These are phyloP conservation scores for Botrytis galanthina DNA, from an alignment of 2,329 filamentous ascomycete genomes.

Conservation along the genomic window DNA sequence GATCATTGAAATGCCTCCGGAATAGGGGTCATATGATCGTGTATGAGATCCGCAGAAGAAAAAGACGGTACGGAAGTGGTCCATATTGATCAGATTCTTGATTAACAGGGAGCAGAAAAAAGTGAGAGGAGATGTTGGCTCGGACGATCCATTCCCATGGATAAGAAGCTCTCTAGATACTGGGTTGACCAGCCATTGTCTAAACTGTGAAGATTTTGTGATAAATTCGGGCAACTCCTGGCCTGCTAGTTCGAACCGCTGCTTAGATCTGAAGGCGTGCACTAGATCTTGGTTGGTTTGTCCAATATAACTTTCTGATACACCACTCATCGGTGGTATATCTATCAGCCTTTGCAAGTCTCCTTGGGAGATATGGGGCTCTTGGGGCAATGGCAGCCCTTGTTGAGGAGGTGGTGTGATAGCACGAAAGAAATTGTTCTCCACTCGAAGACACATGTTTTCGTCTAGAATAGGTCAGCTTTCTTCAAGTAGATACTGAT, in stretches of 20 bases:
- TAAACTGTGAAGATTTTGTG: not conserved
- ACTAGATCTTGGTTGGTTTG: not conserved
- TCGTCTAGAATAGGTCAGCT: no score
- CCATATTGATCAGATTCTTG: not conserved
- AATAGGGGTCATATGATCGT: not conserved
- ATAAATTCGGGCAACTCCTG: not conserved
- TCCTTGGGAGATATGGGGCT: not conserved
- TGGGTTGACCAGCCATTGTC: not conserved
- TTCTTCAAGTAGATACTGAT: no score
- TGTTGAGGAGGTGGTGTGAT: not conserved
- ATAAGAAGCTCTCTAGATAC: not conserved
- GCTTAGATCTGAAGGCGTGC: not conserved
- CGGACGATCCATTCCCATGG: not conserved
- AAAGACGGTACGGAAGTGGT: not conserved
- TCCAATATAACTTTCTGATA: not conserved
- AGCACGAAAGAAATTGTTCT: no score
- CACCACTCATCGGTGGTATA: not conserved
- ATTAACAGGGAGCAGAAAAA: not conserved
- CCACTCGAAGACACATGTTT: no score
- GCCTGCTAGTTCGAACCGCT: not conserved
- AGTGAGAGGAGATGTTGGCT: not conserved
- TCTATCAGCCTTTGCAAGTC: not conserved
- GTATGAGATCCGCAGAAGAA: not conserved
- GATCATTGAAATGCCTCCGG: not conserved
- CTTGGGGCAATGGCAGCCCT: not conserved